Evolutionary conservation across 257 asterid genomes (phyloP), one percentile per base, ranked within the genome.

Genomic region (Capsicum pubescens): DNA sequence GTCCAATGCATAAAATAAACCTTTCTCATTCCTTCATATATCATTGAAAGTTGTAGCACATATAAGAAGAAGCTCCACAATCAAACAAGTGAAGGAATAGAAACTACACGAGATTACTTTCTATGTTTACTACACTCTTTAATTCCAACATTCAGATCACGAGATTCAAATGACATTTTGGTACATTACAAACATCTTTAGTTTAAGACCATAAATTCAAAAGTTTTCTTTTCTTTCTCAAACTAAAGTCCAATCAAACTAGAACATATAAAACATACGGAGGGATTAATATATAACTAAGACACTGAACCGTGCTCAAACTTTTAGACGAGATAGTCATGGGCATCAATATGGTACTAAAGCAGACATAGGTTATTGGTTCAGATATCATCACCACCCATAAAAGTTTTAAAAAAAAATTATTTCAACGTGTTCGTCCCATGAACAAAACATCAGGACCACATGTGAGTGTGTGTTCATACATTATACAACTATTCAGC

Each of bases 1-100:
- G 91, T 94, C 98, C 92, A 93, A 64, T 1, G 95, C 97, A 86
- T 94, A 93, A 86, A 88, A 94, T 87, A 93, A 82, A 12, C 98
- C 97, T 86, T 92, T 91, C 89, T 93, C 98, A 52, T 92, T 88
- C 92, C 97, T 94, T 86, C 26, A 26, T 80, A 46, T 54, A 69
- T 44, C 57, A 59, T 61, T 6, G 19, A 21, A 36, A 36, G 17
- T 59, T 7, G 70, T 79, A 52, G 8, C 54, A 80, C 6, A 26
- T 60, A 60, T 57, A 59, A 57, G 2, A 81, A n/a, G 13, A 42
- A 39, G 58, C 32, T 63, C n/a, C 60, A 61, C 56, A 81, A 39
- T 13, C 58, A 58, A n/a, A 16, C 74, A 56, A 76, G 19, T 52
- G 13, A 76, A 76, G 46, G 3, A 21, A 76, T 26, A 2, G 44